phyloP scores from a whole-genome alignment of 2,329 filamentous ascomycete genomes.

The Karstenula rhodostoma region DNA sequence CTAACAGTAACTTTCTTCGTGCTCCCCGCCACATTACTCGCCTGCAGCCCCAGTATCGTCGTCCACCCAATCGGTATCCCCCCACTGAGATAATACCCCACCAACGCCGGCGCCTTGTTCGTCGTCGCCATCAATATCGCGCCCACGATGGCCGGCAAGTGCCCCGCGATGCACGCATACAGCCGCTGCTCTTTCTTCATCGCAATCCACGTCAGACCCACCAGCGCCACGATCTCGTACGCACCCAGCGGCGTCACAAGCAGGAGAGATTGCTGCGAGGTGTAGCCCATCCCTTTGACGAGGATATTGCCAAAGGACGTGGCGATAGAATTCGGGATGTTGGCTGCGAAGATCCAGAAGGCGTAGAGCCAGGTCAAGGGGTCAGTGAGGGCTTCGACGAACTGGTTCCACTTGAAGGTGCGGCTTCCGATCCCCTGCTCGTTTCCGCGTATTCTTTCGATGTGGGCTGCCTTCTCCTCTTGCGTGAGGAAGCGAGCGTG shows the following conservation, averaged over 20 bases:
- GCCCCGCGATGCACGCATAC: constrained; percentile 47
- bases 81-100: constrained; percentile 51
- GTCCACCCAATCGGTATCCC: constrained; percentile 52
- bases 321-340: constrained; percentile 50
- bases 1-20: constrained; percentile 50
- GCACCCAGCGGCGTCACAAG: constrained; percentile 51
- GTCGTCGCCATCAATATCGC: constrained; percentile 52
- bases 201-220: constrained; percentile 48
- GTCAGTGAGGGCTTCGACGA: constrained; percentile 46
- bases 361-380: constrained; percentile 47
- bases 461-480: constrained; percentile 41
- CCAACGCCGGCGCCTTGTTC: constrained; percentile 44
- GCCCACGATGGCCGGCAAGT: constrained; percentile 48
- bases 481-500: constrained; percentile 43
- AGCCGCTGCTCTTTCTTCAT: constrained; percentile 48
- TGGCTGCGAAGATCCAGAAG: constrained; percentile 50
- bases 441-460: constrained; percentile 49
- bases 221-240: constrained; percentile 48
- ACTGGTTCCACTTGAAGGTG: constrained; percentile 46
- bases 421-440: constrained; percentile 47
- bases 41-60: constrained; percentile 49
- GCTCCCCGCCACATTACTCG: constrained; percentile 41
- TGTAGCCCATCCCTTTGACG: constrained; percentile 50
- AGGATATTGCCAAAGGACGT: constrained; percentile 52
- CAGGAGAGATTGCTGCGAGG: constrained; percentile 42